Evolutionary conservation across 805 yeast species (phyloP).

Genomic region (Yarrowia divulgata): DNA sequence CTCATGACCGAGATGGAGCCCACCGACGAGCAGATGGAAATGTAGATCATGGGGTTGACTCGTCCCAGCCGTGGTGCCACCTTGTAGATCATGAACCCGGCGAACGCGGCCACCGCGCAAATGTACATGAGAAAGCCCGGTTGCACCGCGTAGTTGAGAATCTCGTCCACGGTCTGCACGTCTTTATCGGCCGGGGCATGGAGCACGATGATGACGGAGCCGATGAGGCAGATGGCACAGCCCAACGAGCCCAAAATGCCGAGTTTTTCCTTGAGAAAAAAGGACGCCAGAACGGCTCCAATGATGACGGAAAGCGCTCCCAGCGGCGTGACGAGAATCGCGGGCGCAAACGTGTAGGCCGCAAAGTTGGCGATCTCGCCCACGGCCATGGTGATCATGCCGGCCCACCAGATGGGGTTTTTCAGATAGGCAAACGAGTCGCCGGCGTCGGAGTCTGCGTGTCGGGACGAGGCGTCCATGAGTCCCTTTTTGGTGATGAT

Average conservation of each 20-base stretch:
- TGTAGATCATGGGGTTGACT: slow-evolving; percentile 84
- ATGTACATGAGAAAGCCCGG: slow-evolving; percentile 76
- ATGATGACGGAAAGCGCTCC: slow-evolving; percentile 91
- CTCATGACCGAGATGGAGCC: slow-evolving; percentile 92
- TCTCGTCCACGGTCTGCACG: slow-evolving; percentile 86
- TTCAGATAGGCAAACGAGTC: slow-evolving; percentile 80
- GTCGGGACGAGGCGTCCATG: slow-evolving; percentile 67
- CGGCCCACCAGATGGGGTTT: slow-evolving; percentile 95
- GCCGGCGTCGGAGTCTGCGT: slow-evolving; percentile 64
- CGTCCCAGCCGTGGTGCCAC: slow-evolving; percentile 83
- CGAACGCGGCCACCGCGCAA: slow-evolving; percentile 66
- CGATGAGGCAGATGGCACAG: slow-evolving; percentile 87
- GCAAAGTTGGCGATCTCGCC: slow-evolving; percentile 94
- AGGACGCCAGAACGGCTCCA: slow-evolving; percentile 88
- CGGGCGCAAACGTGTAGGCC: slow-evolving; percentile 95
- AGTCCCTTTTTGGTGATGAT: slow-evolving; percentile 89
- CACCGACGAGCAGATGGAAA: slow-evolving; percentile 86
- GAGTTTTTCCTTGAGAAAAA: slow-evolving; percentile 83
- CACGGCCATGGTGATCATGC: slow-evolving; percentile 84
- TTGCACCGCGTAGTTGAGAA: slow-evolving; percentile 75
- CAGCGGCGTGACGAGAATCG: slow-evolving; percentile 87
- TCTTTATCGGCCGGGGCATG: slow-evolving; percentile 97
- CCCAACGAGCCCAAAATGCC: slow-evolving; percentile 92
- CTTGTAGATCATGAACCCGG: slow-evolving; percentile 79
- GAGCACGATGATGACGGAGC: slow-evolving; percentile 83